These are phyloP conservation scores for Arxiozyma heterogenica DNA, from an alignment of 1,139 yeast genomes.

Conservation along the genomic window DNA sequence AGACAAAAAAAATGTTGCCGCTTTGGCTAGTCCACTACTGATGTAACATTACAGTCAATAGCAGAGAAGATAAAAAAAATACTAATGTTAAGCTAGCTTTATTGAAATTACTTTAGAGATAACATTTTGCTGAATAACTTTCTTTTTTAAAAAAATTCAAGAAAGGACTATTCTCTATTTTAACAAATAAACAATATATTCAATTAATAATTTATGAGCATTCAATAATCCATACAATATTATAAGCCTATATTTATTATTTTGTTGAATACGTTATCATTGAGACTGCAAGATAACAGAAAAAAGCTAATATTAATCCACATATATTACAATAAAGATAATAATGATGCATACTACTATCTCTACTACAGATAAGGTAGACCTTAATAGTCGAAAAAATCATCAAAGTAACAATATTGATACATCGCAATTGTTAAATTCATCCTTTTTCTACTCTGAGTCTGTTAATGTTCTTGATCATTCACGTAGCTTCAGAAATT, in stretches of 20 bases:
- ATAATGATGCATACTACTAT: background rate
- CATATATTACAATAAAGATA: no score
- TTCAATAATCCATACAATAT: background rate
- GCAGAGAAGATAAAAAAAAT: background rate
- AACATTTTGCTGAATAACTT: background rate
- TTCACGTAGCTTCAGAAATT: slow-evolving; percentile 33
- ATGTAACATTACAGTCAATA: background rate
- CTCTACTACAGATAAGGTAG: background rate
- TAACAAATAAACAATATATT: background rate
- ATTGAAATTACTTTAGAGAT: background rate
- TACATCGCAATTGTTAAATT: slow-evolving; percentile 8
- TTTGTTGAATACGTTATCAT: background rate
- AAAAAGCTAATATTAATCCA: no score
- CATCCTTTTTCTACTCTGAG: slow-evolving; percentile 27
- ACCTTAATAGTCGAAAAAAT: background rate
- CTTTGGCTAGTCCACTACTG: background rate
- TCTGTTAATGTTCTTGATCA: slow-evolving; percentile 33
- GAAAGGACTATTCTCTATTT: background rate
- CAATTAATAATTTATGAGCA: background rate
- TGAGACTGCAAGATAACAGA: background rate
- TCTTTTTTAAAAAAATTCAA: no score
- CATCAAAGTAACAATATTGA: slow-evolving; percentile 3
- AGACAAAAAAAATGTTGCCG: background rate
- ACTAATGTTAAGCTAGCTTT: background rate
- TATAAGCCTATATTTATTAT: background rate